phyloP scores from a whole-genome alignment of 345 rosid genomes.

The Melastoma malabathricum region DNA sequence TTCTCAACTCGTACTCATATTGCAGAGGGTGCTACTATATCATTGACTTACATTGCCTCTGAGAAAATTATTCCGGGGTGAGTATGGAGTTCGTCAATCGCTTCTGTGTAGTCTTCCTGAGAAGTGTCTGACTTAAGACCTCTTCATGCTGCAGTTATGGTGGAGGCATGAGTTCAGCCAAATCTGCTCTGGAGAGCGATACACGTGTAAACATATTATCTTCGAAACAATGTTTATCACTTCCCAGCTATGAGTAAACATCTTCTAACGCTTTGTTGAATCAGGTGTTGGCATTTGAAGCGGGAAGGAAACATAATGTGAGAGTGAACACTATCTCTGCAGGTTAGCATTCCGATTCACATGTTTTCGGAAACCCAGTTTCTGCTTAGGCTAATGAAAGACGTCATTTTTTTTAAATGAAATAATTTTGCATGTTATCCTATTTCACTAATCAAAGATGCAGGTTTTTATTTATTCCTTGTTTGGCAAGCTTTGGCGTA shows the following conservation, averaged over 20 bases:
- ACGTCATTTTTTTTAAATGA: too few species aligned
- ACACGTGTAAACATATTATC: slow-evolving; percentile 24
- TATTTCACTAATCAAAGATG: too few species aligned
- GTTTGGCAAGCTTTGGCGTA: too few species aligned
- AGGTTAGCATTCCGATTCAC: slow-evolving; percentile 20
- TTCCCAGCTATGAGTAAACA: not conserved
- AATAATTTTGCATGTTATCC: too few species aligned
- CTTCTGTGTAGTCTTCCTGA: not conserved
- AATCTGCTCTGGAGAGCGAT: slow-evolving; percentile 59
- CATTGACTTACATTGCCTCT: slow-evolving; percentile 48
- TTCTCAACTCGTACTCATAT: slow-evolving; percentile 7
- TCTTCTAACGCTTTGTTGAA: not conserved
- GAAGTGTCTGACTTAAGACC: not conserved
- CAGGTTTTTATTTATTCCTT: too few species aligned
- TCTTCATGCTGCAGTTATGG: slow-evolving; percentile 26
- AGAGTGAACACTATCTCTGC: slow-evolving; percentile 90
- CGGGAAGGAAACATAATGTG: slow-evolving; percentile 68
- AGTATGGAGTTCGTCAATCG: not conserved
- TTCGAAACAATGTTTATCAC: not conserved
- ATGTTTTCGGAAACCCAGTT: not conserved
- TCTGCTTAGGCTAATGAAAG: too few species aligned
- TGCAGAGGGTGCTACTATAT: slow-evolving; percentile 49
- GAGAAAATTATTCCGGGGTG: slow-evolving; percentile 46
- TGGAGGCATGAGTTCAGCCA: slow-evolving; percentile 68
- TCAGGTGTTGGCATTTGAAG: slow-evolving; percentile 85